Evolutionary conservation across 2,329 filamentous ascomycete genomes (phyloP), one percentile per base, ranked within the genome.

Genomic region (Mollisiaceae sp.): DNA sequence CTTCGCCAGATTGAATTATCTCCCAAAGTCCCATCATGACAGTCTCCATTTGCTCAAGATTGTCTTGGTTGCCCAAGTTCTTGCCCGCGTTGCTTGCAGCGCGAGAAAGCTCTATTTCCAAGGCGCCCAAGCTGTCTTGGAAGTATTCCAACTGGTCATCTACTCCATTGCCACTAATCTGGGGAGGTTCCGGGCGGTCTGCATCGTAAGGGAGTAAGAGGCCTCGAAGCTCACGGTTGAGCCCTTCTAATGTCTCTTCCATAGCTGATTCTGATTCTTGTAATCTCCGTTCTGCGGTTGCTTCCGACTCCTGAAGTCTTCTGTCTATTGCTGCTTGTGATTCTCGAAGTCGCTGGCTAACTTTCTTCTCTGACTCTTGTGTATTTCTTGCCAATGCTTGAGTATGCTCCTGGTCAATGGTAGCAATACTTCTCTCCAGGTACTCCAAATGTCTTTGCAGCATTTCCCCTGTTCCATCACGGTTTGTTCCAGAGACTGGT

Each of bases 81-180:
- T 71, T 71, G 14, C 36, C 67, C 32, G 68, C 56, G 22, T 67
- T 60, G 36, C 58, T 70, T 24, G 60, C 66, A 32, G 73, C 70
- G 4, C 67, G 66, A 47, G 68, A 64, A 8, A 76, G 63, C 59
- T 76, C 71, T 9, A 59, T 62, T 59, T 83, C 82, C 3, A 87
- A 73, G 8, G 79, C 79, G 47, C 82, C 80, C 59, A 93, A 77
- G 2, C 84, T 85, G 35, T 86, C 81, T 68, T 91, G 85, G 68
- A 93, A 82, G 71, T 91, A 92, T 56, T 82, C 79, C 50, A 93
- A 79, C 71, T 95, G 92, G 32, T 87, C 85, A 56, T 90, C 83
- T 6, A 92, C 77, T 32, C 84, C 85, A 54, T 83, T 82, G 5
- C 84, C 84, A 1, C 83, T 81, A 3, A 83, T 78, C 41, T 83